phyloP scores from a whole-genome alignment of 306 rosid species.

The Glycine tomentella region DNA sequence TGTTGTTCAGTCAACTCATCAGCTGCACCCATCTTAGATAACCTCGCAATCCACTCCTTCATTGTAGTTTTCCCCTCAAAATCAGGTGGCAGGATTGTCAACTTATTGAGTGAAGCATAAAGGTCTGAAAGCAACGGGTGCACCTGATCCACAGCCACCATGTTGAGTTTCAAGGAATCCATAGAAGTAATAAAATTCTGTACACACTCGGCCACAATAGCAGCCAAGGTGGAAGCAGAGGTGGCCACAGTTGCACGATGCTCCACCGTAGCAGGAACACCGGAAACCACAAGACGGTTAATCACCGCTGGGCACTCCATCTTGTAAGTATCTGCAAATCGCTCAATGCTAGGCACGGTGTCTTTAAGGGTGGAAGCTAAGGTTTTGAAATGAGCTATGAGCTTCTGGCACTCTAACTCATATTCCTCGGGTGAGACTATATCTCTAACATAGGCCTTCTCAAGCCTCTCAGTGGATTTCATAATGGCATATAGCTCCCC shows the following conservation, averaged over 20 bases:
- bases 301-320: constrained; percentile 92
- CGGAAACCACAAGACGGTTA: constrained; percentile 84
- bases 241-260: constrained; percentile 69
- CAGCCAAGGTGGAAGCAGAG: constrained; percentile 73
- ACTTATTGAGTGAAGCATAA: constrained; percentile 69
- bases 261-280: constrained; percentile 98
- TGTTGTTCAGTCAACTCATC: constrained; percentile 93
- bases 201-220: constrained; percentile 89
- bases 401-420: constrained; percentile 86
- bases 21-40: constrained; percentile 92
- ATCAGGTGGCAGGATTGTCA: constrained; percentile 77
- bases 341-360: constrained; percentile 86
- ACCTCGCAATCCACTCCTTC: constrained; percentile 90
- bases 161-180: constrained; percentile 88
- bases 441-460: constrained; percentile 89
- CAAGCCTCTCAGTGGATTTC: constrained; percentile 95
- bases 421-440: constrained; percentile 77
- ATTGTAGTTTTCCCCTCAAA: constrained; percentile 87
- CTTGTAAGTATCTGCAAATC: constrained; percentile 93
- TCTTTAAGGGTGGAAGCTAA: constrained; percentile 84
- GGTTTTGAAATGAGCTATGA: constrained; percentile 94
- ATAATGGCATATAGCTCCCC: constrained; percentile 94
- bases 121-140: constrained; percentile 86
- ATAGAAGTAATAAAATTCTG: constrained; percentile 88
- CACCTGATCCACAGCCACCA: constrained; percentile 97